Evolutionary conservation across 1,139 yeast species (phyloP), one percentile per base, ranked within the genome.

Genomic region (Suhomyces bribrorum): DNA sequence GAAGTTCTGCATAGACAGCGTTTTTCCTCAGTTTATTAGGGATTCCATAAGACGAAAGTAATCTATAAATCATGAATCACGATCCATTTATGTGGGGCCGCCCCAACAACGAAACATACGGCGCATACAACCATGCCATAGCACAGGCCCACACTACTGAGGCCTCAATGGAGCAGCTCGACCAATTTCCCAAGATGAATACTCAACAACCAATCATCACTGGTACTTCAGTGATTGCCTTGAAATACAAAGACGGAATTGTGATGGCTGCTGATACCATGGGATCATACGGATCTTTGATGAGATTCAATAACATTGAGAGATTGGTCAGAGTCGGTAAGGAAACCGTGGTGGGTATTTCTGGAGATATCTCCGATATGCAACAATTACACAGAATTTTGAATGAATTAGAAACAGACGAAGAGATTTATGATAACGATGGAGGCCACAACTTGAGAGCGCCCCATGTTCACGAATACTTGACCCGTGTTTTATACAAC

Each of bases 21-120:
- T n/a, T n/a, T n/a, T n/a, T n/a, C n/a, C n/a, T n/a, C n/a, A n/a
- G 23, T 20, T 20, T 20, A 20, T 20, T 20, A 20, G n/a, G n/a
- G n/a, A n/a, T n/a, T n/a, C n/a, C n/a, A n/a, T n/a, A n/a, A n/a
- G n/a, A n/a, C n/a, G n/a, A n/a, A 20, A 20, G 3, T 20, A 20
- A 20, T 20, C 23, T 20, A 20, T 20, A 20, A n/a, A 32, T 8
- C 42, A 90, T 92, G 98, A 86, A 92, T 58, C 97, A 92, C 88
- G 87, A 86, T 73, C 97, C 96, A 50, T 83, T 74, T 53, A 75
- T 77, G 53, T 92, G 98, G 98, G 98, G 97, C 14, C 86, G 97
- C 66, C 97, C 97, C 44, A 74, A 83, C 37, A 81, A 85, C 59
- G 80, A 77, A 34, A 74, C 81, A 3, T 92, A 92, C 56, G 98